phyloP scores from a whole-genome alignment of 2,329 filamentous ascomycete species.

The Aspergillus jensenii region DNA sequence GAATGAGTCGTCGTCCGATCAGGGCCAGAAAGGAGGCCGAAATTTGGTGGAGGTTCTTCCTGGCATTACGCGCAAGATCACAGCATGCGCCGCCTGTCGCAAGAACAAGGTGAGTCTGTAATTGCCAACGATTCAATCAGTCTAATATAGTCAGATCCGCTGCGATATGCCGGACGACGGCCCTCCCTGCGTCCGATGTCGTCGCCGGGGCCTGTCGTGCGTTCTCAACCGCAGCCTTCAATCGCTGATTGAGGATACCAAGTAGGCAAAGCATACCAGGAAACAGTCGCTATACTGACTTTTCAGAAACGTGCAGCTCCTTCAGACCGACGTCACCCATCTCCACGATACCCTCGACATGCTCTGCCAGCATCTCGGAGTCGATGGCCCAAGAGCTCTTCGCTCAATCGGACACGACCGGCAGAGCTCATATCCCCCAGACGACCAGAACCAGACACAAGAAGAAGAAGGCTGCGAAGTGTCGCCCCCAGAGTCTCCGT shows the following conservation, averaged over 20 bases:
- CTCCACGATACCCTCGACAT: slow-evolving; percentile 28
- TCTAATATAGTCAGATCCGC: slow-evolving; percentile 34
- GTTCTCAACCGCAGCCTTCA: slow-evolving; percentile 49
- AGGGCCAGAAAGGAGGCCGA: background rate
- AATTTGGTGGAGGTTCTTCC: slow-evolving; percentile 22
- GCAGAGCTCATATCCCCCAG: background rate
- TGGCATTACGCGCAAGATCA: slow-evolving; percentile 41
- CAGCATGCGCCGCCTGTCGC: slow-evolving; percentile 51
- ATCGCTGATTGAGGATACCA: slow-evolving; percentile 46
- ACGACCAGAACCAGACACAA: background rate
- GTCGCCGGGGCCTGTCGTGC: slow-evolving; percentile 46
- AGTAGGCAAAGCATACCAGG: too few species aligned
- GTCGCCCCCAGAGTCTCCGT: slow-evolving; percentile 33
- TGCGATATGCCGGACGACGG: slow-evolving; percentile 49
- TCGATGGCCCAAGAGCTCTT: slow-evolving; percentile 25
- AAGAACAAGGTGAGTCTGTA: slow-evolving; percentile 47
- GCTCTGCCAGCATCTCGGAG: slow-evolving; percentile 36
- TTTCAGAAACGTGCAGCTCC: slow-evolving; percentile 31
- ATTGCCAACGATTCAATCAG: background rate
- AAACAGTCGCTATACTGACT: too few species aligned
- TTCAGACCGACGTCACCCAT: slow-evolving; percentile 31
- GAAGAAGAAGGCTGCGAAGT: slow-evolving; percentile 34
- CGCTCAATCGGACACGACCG: background rate
- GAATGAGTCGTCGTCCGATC: background rate
- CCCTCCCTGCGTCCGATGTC: slow-evolving; percentile 49